phyloP scores from a whole-genome alignment of 495 filamentous ascomycete genomes.

The Penicillium bovifimosum region DNA sequence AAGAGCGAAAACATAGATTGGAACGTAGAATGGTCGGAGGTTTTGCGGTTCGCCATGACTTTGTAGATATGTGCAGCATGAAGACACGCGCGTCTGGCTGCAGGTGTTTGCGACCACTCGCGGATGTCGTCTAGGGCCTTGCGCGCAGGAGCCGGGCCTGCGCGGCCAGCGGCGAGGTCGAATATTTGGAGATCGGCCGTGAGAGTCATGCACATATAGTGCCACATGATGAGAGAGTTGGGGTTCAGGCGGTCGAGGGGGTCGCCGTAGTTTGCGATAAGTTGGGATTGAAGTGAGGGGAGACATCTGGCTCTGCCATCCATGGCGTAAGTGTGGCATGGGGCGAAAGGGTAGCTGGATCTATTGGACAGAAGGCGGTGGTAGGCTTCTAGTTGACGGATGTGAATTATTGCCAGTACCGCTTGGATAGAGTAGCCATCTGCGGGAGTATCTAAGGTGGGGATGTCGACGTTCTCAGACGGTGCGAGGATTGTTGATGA shows the following conservation, averaged over 20 bases:
- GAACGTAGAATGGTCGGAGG: conserved; percentile 45
- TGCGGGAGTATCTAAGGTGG: conserved; percentile 28
- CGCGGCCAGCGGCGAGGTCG: conserved; percentile 44
- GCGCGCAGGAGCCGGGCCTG: conserved; percentile 38
- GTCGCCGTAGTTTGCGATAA: conserved; percentile 36
- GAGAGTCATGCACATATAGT: conserved; percentile 49
- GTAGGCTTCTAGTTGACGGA: conserved; percentile 42
- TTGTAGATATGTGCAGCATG: conserved; percentile 51
- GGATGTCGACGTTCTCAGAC: conserved; percentile 35
- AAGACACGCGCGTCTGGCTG: conserved; percentile 43
- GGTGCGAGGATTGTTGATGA: conserved; percentile 37
- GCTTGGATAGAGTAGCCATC: conserved; percentile 39
- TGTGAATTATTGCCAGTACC: conserved; percentile 37
- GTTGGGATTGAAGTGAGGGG: conserved; percentile 35
- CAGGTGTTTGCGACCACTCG: conserved; percentile 46
- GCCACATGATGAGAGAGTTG: conserved; percentile 46
- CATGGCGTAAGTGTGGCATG: conserved; percentile 42
- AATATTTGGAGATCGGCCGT: conserved; percentile 48
- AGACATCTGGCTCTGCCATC: conserved; percentile 40
- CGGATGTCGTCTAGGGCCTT: conserved; percentile 47
- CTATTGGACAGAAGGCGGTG: conserved; percentile 42
- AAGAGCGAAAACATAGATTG: conserved; percentile 45
- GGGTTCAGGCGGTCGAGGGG: conserved; percentile 39
- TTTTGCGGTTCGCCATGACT: conserved; percentile 44
- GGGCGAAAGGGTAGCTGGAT: conserved; percentile 38